Evolutionary conservation across 768 basidiomycete genomes (phyloP).

Genomic region (Cystofilobasidium capitatum): DNA sequence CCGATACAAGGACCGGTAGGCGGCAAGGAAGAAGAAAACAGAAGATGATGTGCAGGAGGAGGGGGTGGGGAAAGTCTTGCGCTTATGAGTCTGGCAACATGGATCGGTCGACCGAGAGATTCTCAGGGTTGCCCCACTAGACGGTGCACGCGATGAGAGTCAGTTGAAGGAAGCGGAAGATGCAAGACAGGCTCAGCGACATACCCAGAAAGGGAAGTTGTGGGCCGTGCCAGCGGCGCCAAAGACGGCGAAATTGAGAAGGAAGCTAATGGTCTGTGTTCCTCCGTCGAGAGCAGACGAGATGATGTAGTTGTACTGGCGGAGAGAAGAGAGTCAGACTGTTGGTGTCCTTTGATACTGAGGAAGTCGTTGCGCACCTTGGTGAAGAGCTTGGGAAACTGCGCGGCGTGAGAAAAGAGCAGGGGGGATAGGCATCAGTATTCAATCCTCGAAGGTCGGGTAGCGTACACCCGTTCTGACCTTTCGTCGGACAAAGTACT

Average conservation of each 20-base stretch:
- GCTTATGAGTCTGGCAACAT: not conserved
- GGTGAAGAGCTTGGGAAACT: conserved; percentile 18
- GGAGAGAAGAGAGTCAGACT: too few relatives aligned
- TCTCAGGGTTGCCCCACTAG: not conserved
- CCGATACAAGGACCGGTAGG: too few relatives aligned
- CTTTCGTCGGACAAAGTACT: conserved; percentile 38
- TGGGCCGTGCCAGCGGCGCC: conserved; percentile 33
- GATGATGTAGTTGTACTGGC: conserved; percentile 42
- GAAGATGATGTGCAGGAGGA: not conserved
- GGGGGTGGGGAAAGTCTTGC: not conserved
- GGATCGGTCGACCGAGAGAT: not conserved
- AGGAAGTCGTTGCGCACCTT: too few relatives aligned
- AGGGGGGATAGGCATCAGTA: too few relatives aligned
- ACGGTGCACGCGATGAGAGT: not conserved
- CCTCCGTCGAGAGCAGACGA: conserved; percentile 43
- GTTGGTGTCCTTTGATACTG: too few relatives aligned
- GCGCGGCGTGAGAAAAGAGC: too few relatives aligned
- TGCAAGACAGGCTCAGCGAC: not conserved
- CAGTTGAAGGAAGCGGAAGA: not conserved
- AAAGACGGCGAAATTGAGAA: conserved; percentile 35
- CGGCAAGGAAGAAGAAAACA: not conserved
- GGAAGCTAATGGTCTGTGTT: conserved; percentile 36
- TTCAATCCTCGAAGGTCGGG: too few relatives aligned
- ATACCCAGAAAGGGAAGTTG: conserved; percentile 27
- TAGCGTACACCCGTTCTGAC: too few relatives aligned